Conservation (phyloP, 768 basidiomycete species). For the Pulveroboletus frians region DNA sequence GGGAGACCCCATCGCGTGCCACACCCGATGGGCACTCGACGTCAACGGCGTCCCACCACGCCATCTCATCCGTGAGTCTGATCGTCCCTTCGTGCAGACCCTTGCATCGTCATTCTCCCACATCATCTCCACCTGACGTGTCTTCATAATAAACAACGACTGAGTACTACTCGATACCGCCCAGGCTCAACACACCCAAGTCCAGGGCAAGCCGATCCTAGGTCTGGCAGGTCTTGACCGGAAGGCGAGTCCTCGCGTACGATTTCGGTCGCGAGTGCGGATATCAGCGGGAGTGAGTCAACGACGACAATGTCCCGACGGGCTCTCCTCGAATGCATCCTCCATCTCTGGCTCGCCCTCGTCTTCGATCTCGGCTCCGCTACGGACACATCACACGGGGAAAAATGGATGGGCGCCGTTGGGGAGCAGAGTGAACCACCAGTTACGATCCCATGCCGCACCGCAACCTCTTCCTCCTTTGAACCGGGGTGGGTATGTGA, state of each 20-base stretch:
- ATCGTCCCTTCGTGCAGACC: background rate
- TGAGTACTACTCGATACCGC: background rate
- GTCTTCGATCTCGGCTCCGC: slow-evolving; percentile 77
- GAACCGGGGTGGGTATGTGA: background rate
- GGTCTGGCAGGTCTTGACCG: slow-evolving; percentile 7
- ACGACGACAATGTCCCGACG: slow-evolving; percentile 33
- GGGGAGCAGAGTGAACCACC: slow-evolving; percentile 46
- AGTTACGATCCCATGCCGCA: slow-evolving; percentile 15
- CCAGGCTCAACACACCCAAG: slow-evolving; percentile 4
- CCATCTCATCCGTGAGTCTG: slow-evolving; percentile 14
- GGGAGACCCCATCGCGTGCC: background rate
- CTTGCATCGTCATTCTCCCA: background rate
- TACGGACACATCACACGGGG: slow-evolving; percentile 54
- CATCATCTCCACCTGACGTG: background rate
- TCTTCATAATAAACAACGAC: background rate
- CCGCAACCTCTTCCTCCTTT: background rate
- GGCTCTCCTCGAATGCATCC: slow-evolving; percentile 25
- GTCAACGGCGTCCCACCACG: background rate
- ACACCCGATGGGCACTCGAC: background rate
- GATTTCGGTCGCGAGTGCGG: slow-evolving; percentile 71
- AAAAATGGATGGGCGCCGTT: slow-evolving; percentile 57
- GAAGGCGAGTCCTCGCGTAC: slow-evolving; percentile 39
- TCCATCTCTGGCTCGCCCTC: slow-evolving; percentile 62
- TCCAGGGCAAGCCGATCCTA: slow-evolving; percentile 11
- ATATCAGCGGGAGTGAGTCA: slow-evolving; percentile 66